Conservation (phyloP, 2,329 filamentous ascomycete genomes). For the Fusarium zealandicum region DNA sequence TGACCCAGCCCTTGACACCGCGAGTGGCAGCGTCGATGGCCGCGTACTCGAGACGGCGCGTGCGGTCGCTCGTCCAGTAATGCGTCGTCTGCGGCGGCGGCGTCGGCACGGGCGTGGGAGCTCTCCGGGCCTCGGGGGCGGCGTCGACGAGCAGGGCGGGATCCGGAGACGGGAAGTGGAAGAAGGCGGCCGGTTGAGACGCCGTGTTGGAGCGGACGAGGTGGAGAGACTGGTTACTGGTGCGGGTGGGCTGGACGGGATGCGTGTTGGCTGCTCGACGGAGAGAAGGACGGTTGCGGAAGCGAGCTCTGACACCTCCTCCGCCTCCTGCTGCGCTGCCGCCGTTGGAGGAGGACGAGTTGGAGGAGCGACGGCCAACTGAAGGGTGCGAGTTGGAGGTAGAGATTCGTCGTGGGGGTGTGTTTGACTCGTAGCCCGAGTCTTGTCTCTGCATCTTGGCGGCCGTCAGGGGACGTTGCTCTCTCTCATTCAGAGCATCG, state of each 20-base stretch:
- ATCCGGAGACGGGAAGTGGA: constrained; percentile 58
- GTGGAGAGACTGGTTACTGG: constrained; percentile 46
- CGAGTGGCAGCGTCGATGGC: constrained; percentile 69
- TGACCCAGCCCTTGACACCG: constrained; percentile 67
- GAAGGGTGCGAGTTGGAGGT: constrained; percentile 44
- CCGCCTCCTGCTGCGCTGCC: constrained; percentile 23
- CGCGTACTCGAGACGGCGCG: constrained; percentile 69
- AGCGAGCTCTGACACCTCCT: constrained; percentile 38
- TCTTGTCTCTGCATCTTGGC: constrained; percentile 62
- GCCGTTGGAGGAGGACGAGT: constrained; percentile 37
- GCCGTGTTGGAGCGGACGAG: constrained; percentile 46
- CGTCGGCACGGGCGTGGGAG: constrained; percentile 43
- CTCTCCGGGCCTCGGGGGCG: constrained; percentile 25
- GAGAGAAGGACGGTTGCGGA: constrained; percentile 51
- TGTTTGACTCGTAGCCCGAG: constrained; percentile 64
- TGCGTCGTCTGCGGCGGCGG: constrained; percentile 67
- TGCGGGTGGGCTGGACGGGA: constrained; percentile 34
- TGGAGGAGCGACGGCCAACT: constrained; percentile 47
- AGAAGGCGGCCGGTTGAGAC: constrained; percentile 51
- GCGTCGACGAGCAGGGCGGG: constrained; percentile 42
- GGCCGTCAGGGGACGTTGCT: constrained; percentile 43
- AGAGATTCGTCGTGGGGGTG: constrained; percentile 49
- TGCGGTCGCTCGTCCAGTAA: constrained; percentile 72
- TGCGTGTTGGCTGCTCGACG: constrained; percentile 52
- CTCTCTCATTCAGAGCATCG: constrained; percentile 33